Conservation (phyloP, 352 stramenopile genomes). For the Thraustochytrium striatum region DNA sequence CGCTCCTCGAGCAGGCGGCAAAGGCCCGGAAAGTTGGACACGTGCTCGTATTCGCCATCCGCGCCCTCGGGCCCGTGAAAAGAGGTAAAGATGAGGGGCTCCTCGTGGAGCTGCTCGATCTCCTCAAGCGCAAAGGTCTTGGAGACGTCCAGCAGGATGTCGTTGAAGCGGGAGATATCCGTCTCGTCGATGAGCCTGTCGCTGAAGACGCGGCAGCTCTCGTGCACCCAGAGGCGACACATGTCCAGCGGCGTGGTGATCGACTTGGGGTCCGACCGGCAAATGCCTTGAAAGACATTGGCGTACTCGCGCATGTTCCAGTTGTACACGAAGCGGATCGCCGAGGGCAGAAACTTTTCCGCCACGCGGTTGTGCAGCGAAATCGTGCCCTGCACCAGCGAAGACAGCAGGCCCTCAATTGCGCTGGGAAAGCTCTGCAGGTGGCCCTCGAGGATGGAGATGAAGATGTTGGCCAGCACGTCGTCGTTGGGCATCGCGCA, state of each 20-base stretch:
- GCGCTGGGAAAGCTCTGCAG: constrained; percentile 74
- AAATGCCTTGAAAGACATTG: constrained; percentile 83
- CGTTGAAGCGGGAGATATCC: constrained; percentile 85
- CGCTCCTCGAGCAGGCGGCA: constrained; percentile 85
- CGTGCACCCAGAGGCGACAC: constrained; percentile 88
- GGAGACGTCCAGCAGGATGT: constrained; percentile 80
- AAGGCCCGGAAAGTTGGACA: constrained; percentile 60
- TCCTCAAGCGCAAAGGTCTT: constrained; percentile 82
- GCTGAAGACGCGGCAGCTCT: constrained; percentile 91
- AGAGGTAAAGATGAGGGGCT: constrained; percentile 84
- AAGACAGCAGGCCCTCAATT: constrained; percentile 57
- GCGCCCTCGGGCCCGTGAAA: constrained; percentile 60
- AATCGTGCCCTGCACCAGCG: constrained; percentile 76
- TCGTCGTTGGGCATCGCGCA: constrained; percentile 69
- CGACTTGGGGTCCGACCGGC: constrained; percentile 82
- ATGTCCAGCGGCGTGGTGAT: constrained; percentile 66
- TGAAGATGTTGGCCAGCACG: constrained; percentile 84
- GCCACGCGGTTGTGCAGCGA: constrained; percentile 80
- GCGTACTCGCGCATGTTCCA: constrained; percentile 85
- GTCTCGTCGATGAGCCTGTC: constrained; percentile 91
- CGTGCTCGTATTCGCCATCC: constrained; percentile 61
- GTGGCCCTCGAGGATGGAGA: constrained; percentile 74
- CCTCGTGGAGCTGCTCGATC: constrained; percentile 70
- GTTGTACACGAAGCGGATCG: constrained; percentile 90
- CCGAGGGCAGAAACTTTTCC: constrained; percentile 81